Base-by-base conservation (phyloP, 331 rosid genomes). In the Cydonia oblonga region DNA sequence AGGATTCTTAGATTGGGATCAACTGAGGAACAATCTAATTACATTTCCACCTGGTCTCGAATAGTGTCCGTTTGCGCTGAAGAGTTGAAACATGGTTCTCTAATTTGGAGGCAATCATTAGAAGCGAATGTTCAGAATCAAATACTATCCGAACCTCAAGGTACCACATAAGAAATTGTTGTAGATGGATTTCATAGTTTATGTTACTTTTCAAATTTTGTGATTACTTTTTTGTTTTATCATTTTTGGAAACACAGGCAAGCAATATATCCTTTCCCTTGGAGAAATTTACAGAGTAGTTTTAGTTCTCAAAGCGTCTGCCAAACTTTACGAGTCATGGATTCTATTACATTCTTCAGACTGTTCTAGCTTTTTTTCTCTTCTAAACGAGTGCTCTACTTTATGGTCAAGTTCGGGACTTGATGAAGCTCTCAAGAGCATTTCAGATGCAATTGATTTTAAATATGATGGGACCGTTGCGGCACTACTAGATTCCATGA, bases 221-320 rank as follows among this genome's bases (percentile, higher is more conserved):
- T 57, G 26, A 67, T 56, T 56, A 56, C 9, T 46, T 56, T 38
- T 44, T n/a, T 74, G n/a, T 26, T 53, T 16, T 78, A 66, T 72
- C 64, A 72, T 71, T 77, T 75, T 29, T 75, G 76, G 74, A 64
- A 40, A 22, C 61, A 30, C 81, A 93, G 98, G 97, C 80, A 78
- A 73, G 80, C 82, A 15, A 42, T 85, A 91, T 79, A 62, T 93
- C 63, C 74, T 69, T 64, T 87, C 96, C 75, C 96, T 93, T 1
- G 96, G 92, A 70, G 98, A 91, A 86, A 86, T 93, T 75, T 90
- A 79, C 85, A 85, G 96, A 75, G 96, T 89, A 68, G 85, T 87
- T 70, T 83, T 80, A 83, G 85, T 89, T 70, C 67, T 93, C 74
- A 80, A 86, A 81, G 89, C 85, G 72, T 86, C 96, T 6, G 77